These are phyloP conservation scores for Beauveria asiatica DNA, from an alignment of 2,329 filamentous ascomycete species.

Conservation along the genomic window DNA sequence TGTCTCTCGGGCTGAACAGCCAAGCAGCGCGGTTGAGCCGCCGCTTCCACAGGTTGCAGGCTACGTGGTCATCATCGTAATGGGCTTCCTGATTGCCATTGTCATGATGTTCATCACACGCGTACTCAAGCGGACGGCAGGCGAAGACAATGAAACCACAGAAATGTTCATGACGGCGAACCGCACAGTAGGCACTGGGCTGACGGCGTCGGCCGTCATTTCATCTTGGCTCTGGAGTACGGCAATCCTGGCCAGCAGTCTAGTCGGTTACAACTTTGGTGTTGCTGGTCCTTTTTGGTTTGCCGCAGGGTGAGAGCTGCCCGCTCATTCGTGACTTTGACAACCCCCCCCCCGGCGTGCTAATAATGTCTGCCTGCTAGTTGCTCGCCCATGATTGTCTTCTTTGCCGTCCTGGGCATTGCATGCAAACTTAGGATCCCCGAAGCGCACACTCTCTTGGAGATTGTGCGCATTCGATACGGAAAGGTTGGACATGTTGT, in stretches of 20 bases:
- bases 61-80: constrained; percentile 25
- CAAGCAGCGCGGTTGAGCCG: constrained; percentile 4
- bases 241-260: constrained; percentile 38
- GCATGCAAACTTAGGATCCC: constrained; percentile 44
- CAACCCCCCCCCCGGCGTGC: neutral
- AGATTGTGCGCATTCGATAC: constrained; percentile 44
- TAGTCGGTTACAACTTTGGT: constrained; percentile 46
- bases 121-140: constrained; percentile 37
- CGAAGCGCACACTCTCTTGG: constrained; percentile 44
- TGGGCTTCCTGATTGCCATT: constrained; percentile 27
- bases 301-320: constrained; percentile 33
- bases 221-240: constrained; percentile 49
- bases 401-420: constrained; percentile 43
- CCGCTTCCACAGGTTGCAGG: constrained; percentile 23
- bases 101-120: constrained; percentile 39
- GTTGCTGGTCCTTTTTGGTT: constrained; percentile 50
- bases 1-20: neutral
- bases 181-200: constrained; percentile 38
- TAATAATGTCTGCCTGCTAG: constrained; percentile 10
- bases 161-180: constrained; percentile 51
- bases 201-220: constrained; percentile 45
- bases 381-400: constrained; percentile 46
- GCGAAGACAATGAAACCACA: constrained; percentile 43
- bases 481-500: constrained; percentile 39
- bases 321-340: neutral